Conservation (phyloP, 352 stramenopile genomes). For the Elongisporangium senticosum region DNA sequence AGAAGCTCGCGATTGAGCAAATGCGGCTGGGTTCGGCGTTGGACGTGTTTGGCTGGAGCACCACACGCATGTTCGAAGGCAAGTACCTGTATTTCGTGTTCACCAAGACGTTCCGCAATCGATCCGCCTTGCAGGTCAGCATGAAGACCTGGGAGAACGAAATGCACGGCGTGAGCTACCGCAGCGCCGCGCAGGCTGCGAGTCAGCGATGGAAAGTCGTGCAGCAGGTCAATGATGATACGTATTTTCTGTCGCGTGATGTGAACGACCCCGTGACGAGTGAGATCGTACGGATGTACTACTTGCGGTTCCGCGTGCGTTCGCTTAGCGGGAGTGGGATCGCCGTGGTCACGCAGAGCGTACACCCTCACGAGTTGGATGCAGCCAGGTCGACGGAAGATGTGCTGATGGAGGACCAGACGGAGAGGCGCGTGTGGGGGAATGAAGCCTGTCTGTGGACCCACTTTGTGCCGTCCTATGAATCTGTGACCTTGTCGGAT, state of each 20-base stretch:
- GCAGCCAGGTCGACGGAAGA: too few relatives aligned
- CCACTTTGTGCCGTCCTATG: conserved; percentile 18
- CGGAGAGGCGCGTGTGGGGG: conserved; percentile 22
- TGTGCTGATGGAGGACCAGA: conserved; percentile 1
- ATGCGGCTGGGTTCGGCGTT: conserved; percentile 23
- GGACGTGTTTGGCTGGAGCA: conserved; percentile 49
- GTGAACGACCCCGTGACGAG: conserved; percentile 25
- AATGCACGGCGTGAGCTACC: conserved; percentile 36
- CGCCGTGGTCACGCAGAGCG: conserved; percentile 27
- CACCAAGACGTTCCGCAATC: conserved; percentile 35
- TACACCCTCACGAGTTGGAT: conserved; percentile 11
- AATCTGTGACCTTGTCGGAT: conserved; percentile 12
- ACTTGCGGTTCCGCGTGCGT: conserved; percentile 41
- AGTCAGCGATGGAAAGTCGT: conserved; percentile 32
- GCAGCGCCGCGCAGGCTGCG: conserved; percentile 22
- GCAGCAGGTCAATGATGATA: conserved; percentile 51
- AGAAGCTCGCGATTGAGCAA: conserved; percentile 25
- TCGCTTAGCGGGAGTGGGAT: conserved; percentile 30
- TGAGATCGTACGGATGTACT: conserved; percentile 25
- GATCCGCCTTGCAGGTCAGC: conserved; percentile 27
- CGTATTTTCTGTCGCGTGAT: conserved; percentile 37
- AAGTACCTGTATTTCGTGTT: conserved; percentile 40
- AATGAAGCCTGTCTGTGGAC: conserved; percentile 35
- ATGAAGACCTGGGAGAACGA: conserved; percentile 40
- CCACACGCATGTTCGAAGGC: conserved; percentile 27